Conservation (phyloP, 371 early-diverging fungal genomes). For the Haplosporangium sp. region DNA sequence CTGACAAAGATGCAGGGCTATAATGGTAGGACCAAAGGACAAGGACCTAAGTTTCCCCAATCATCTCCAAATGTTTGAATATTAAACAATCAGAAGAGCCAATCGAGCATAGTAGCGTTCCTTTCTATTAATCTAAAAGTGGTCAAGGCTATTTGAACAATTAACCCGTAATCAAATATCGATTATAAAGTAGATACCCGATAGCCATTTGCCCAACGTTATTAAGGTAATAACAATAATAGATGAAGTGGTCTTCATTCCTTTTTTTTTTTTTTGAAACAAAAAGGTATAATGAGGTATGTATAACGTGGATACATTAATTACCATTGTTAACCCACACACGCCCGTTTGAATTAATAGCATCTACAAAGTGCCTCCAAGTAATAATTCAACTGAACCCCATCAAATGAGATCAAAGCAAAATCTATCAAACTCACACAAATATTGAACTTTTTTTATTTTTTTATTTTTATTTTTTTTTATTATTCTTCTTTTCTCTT, state of each 20-base stretch:
- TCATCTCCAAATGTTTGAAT: no score
- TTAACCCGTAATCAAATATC: neutral
- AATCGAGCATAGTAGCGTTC: no score
- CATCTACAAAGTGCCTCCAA: neutral
- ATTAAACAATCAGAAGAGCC: no score
- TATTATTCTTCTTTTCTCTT: neutral
- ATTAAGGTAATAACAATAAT: neutral
- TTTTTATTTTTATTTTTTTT: conserved; percentile 1
- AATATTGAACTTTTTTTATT: neutral
- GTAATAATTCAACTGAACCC: conserved; percentile 9
- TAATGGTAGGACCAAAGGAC: no score
- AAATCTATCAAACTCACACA: neutral
- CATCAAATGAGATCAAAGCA: conserved; percentile 3
- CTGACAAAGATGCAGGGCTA: no score
- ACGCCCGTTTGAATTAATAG: no score
- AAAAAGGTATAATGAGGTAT: neutral
- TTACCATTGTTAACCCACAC: neutral
- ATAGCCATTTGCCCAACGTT: no score
- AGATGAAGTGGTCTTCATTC: neutral
- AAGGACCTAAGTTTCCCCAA: no score
- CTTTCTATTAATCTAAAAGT: neutral
- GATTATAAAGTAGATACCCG: neutral
- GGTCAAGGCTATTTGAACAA: neutral
- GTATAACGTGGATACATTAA: neutral
- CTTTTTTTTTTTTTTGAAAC: neutral